phyloP scores from a whole-genome alignment of 1,284 basidiomycete species.

The Psilocybe mexicana region DNA sequence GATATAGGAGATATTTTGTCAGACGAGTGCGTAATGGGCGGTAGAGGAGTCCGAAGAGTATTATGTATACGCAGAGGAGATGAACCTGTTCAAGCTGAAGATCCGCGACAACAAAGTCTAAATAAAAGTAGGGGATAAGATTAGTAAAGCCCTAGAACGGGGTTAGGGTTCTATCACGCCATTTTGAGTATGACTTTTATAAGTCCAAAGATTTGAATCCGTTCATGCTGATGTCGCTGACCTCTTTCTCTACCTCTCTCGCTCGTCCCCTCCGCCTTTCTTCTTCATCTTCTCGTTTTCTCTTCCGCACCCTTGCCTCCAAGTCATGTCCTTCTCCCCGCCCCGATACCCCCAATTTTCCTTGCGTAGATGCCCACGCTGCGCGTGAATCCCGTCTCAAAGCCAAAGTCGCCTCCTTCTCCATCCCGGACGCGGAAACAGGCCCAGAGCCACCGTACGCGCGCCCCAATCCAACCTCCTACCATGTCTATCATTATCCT shows the following conservation, averaged over 20 bases:
- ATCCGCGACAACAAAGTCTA: too few species aligned
- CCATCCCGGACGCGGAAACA: slow-evolving; percentile 31
- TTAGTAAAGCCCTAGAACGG: slow-evolving; percentile 9
- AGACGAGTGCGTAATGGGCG: background rate
- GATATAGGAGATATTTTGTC: background rate
- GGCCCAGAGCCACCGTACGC: slow-evolving; percentile 81
- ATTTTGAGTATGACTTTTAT: background rate
- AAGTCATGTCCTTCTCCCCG: slow-evolving; percentile 1
- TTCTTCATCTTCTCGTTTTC: slow-evolving; percentile 13
- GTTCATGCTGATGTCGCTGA: background rate
- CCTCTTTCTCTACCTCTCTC: background rate
- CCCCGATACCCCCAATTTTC: slow-evolving; percentile 50
- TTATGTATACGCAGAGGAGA: too few species aligned
- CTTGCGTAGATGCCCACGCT: slow-evolving; percentile 77
- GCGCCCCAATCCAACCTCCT: slow-evolving; percentile 69
- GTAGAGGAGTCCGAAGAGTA: too few species aligned
- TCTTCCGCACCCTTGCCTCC: background rate
- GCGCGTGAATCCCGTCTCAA: slow-evolving; percentile 58
- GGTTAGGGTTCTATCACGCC: slow-evolving; percentile 18
- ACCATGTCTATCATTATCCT: slow-evolving; percentile 64
- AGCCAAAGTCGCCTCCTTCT: slow-evolving; percentile 20
- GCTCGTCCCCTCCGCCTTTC: background rate
- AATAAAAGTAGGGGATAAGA: background rate
- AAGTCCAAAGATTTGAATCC: background rate
- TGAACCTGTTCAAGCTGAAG: too few species aligned